Evolutionary conservation across 2,329 filamentous ascomycete species (phyloP).

Genomic region (Myriosclerotinia curreyana): DNA sequence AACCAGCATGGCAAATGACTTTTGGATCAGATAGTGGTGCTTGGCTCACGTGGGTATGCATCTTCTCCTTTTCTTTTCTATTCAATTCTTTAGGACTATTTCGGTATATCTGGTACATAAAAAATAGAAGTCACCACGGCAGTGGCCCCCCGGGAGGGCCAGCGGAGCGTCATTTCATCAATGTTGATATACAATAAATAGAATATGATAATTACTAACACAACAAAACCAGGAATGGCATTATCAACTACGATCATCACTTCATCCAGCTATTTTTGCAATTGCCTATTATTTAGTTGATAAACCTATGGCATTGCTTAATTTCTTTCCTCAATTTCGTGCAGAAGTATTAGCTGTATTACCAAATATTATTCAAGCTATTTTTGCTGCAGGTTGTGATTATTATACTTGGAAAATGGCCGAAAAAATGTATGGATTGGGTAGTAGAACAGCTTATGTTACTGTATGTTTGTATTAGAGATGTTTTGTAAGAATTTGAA

Average conservation of each 20-base stretch:
- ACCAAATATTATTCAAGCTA: constrained; percentile 73
- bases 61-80: background rate
- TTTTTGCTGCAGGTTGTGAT: constrained; percentile 75
- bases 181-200: background rate
- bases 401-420: constrained; percentile 86
- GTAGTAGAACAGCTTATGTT: constrained; percentile 62
- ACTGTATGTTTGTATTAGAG: constrained; percentile 51
- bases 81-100: background rate
- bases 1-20: constrained; percentile 87
- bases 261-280: constrained; percentile 88
- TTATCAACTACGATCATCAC: constrained; percentile 78
- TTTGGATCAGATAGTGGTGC: constrained; percentile 76
- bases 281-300: constrained; percentile 65
- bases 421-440: constrained; percentile 65
- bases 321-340: constrained; percentile 52
- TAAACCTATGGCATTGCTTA: constrained; percentile 52
- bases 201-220: constrained; percentile 19
- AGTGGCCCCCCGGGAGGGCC: constrained; percentile 11
- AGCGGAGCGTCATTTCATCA: constrained; percentile 5
- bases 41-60: constrained; percentile 91
- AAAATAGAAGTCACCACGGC: constrained; percentile 9
- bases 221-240: constrained; percentile 74
- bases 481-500: background rate
- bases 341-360: constrained; percentile 67
- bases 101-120: background rate